Evolutionary conservation across 345 rosid genomes (phyloP).

Genomic region (Euclidium syriacum): DNA sequence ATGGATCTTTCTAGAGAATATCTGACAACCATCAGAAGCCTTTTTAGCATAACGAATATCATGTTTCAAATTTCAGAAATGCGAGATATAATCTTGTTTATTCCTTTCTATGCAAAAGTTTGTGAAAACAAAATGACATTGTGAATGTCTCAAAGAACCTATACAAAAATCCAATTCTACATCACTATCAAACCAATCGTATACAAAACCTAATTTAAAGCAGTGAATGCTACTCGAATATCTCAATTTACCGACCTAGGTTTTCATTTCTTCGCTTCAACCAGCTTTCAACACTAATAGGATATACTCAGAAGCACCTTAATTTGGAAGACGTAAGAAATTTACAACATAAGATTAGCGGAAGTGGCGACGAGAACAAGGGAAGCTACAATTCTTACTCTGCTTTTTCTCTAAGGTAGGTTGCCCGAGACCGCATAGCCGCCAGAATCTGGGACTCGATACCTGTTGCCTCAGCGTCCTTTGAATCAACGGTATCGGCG

Average conservation of each 20-base stretch:
- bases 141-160: no score
- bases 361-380: background rate
- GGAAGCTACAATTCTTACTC: slow-evolving; percentile 37
- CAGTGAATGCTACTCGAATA: no score
- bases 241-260: no score
- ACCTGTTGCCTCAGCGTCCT: slow-evolving; percentile 11
- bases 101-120: no score
- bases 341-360: background rate
- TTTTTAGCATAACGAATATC: background rate
- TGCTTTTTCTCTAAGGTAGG: slow-evolving; percentile 60
- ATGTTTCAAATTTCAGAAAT: background rate
- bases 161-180: no score
- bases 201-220: no score
- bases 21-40: background rate
- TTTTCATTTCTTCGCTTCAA: background rate
- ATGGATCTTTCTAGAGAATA: background rate
- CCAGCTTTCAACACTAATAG: background rate
- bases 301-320: background rate
- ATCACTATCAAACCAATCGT: no score
- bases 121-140: no score
- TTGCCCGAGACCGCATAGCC: slow-evolving; percentile 71
- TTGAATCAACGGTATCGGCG: background rate
- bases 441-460: slow-evolving; percentile 53
- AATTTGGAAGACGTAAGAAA: background rate
- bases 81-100: no score